These are phyloP conservation scores for Plenodomus tracheiphilus DNA, from an alignment of 2,329 filamentous ascomycete species.

Conservation along the genomic window DNA sequence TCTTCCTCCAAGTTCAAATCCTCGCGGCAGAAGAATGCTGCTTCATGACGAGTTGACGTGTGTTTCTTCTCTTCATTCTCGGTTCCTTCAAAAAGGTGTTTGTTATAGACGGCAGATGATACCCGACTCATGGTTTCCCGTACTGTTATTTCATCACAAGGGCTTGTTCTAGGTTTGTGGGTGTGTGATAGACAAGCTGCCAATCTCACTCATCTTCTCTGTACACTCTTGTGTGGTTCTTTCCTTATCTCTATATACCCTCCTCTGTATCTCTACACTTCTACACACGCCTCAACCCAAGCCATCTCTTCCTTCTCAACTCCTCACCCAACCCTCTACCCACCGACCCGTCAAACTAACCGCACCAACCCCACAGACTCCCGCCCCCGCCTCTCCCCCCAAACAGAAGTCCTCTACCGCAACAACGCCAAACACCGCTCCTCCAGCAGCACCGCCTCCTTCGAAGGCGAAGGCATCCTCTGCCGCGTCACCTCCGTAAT, in stretches of 20 bases:
- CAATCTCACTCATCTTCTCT: constrained; percentile 15
- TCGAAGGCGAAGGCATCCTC: constrained; percentile 56
- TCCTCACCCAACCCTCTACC: not conserved
- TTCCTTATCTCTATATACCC: too few relatives aligned
- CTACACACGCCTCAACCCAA: too few relatives aligned
- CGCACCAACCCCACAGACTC: constrained; percentile 12
- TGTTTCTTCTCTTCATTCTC: constrained; percentile 6
- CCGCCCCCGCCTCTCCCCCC: constrained; percentile 40
- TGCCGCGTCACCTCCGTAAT: constrained; percentile 57
- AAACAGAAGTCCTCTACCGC: constrained; percentile 56
- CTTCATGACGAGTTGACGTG: not conserved
- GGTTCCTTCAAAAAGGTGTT: constrained; percentile 3
- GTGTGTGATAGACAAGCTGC: constrained; percentile 19
- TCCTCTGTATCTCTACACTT: too few relatives aligned
- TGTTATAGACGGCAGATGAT: constrained; percentile 12
- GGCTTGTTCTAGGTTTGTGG: constrained; percentile 24
- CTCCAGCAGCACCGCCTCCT: constrained; percentile 20
- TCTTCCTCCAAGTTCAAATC: constrained; percentile 27
- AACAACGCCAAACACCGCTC: constrained; percentile 49
- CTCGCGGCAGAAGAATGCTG: not conserved
- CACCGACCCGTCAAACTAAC: not conserved
- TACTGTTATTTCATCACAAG: not conserved
- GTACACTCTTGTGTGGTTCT: too few relatives aligned
- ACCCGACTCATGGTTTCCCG: not conserved
- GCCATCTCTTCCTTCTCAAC: too few relatives aligned